Percentiles rank a stretch among this genome's conserved stretches.
phyloP scores from a whole-genome alignment of 1,284 basidiomycete species.

The Wolfiporia cocos region DNA sequence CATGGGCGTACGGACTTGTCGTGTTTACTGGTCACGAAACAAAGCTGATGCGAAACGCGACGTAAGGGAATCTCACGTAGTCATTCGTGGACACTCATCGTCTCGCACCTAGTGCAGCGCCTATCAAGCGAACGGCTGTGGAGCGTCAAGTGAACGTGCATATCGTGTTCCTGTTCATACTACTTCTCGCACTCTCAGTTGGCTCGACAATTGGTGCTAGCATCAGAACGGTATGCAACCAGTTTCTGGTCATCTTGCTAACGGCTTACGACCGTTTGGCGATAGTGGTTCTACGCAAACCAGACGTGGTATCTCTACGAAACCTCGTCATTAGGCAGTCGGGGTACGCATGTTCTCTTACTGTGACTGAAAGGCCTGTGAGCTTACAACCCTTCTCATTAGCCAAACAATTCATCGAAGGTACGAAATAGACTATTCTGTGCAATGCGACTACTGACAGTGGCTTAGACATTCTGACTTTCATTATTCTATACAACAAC shows the following conservation, averaged over 20 bases:
- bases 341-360: constrained; percentile 41
- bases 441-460: background rate
- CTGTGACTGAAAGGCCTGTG: background rate
- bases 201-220: constrained; percentile 91
- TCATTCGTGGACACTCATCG: constrained; percentile 4
- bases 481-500: constrained; percentile 99
- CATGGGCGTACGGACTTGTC: constrained; percentile 92
- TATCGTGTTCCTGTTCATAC: constrained; percentile 92
- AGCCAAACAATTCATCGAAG: constrained; percentile 82
- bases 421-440: no score
- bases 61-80: constrained; percentile 42
- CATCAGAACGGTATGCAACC: constrained; percentile 55
- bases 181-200: constrained; percentile 84
- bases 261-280: background rate
- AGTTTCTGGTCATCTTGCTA: background rate
- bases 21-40: constrained; percentile 99
- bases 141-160: constrained; percentile 96
- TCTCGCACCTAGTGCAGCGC: constrained; percentile 62
- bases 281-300: constrained; percentile 75
- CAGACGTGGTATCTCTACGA: constrained; percentile 83
- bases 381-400: background rate
- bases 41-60: constrained; percentile 94
- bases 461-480: constrained; percentile 85
- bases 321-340: constrained; percentile 44
- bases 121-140: constrained; percentile 95